Evolutionary conservation across 192 early-diverging fungal genomes (phyloP), one percentile per base, ranked within the genome.

Genomic region (Coemansia furcata): DNA sequence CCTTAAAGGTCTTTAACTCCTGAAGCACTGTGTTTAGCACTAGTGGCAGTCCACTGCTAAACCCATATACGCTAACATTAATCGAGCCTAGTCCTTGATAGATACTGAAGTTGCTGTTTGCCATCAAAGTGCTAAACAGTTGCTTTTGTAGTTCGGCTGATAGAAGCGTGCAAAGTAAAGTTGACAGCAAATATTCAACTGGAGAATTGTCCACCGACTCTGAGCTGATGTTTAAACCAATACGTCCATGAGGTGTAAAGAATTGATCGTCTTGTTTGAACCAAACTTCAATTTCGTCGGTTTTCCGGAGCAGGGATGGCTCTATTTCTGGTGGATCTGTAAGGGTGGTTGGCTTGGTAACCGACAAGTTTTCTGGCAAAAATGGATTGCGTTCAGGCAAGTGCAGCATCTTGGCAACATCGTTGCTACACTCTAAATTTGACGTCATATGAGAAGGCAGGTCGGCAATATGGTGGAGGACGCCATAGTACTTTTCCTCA

Each of bases 211-310:
- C 55, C 7, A 58, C 17, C n/a, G 32, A 35, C 17, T 58, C 30
- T 1, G 55, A 58, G 55, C 55, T 58, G 0, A 88, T 86, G 44
- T 78, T 68, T 36, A 95, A 84, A 66, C 83, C 85, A 42, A 92
- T 81, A 49, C 85, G 86, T 14, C 90, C 92, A 63, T 91, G 91
- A 21, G 97, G 97, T 6, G 91, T 85, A 84, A 86, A 89, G 65
- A 94, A 98, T 1, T 83, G 91, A 65, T 94, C 90, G 73, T 97
- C 95, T 65, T 91, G 89, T 72, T 95, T 95, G 67, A 93, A 88
- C 97, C 97, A 98, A 60, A 95, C 61, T 7, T 94, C 87, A 35
- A 58, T 21, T 8, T 14, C 44, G 36, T 78, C 65, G 0, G 29
- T 69, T 35, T 33, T 47, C 29, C 39, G 42, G 15, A 78, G 47